Evolutionary conservation across 139 green algal genomes (phyloP).

Genomic region (Deuterostichococcus epilithicus): DNA sequence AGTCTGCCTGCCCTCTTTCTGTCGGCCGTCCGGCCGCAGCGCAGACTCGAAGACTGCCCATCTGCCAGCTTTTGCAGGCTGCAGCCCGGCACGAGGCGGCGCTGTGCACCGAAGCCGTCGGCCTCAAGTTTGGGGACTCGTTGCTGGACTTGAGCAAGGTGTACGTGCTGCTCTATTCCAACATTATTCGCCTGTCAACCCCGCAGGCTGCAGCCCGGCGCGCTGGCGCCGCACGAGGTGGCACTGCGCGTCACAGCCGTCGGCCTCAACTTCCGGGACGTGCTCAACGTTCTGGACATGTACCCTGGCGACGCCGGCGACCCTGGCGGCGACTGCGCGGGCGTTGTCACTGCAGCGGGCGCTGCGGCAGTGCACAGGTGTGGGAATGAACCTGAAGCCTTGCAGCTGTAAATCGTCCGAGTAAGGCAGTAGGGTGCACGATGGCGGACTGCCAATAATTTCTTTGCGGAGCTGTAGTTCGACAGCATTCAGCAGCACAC

Average conservation of each 20-base stretch:
- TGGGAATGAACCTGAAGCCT: background rate
- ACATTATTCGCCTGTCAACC: too few relatives aligned
- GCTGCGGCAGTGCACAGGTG: slow-evolving; percentile 1
- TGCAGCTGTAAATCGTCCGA: background rate
- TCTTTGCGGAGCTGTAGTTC: background rate
- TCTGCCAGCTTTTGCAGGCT: too few relatives aligned
- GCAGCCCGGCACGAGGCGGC: too few relatives aligned
- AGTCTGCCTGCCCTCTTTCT: too few relatives aligned
- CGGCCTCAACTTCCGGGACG: slow-evolving; percentile 62
- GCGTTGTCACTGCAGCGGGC: slow-evolving; percentile 38
- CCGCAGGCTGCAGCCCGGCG: background rate
- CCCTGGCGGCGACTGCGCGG: slow-evolving; percentile 55
- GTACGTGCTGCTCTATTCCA: too few relatives aligned
- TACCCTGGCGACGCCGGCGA: slow-evolving; percentile 50
- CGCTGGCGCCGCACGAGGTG: slow-evolving; percentile 15
- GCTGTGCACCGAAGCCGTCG: too few relatives aligned
- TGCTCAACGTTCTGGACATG: slow-evolving; percentile 65
- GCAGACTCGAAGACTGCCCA: too few relatives aligned
- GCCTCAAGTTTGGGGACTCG: too few relatives aligned
- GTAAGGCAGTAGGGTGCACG: background rate
- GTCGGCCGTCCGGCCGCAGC: too few relatives aligned
- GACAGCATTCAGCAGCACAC: background rate
- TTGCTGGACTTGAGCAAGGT: too few relatives aligned
- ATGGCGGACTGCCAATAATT: background rate
- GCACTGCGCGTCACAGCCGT: slow-evolving; percentile 43